A percentile compares a stretch with the other conserved stretches of the same genome.
Evolutionary conservation across 495 filamentous ascomycete genomes (phyloP).

Genomic region (Clavariopsis aquatica): DNA sequence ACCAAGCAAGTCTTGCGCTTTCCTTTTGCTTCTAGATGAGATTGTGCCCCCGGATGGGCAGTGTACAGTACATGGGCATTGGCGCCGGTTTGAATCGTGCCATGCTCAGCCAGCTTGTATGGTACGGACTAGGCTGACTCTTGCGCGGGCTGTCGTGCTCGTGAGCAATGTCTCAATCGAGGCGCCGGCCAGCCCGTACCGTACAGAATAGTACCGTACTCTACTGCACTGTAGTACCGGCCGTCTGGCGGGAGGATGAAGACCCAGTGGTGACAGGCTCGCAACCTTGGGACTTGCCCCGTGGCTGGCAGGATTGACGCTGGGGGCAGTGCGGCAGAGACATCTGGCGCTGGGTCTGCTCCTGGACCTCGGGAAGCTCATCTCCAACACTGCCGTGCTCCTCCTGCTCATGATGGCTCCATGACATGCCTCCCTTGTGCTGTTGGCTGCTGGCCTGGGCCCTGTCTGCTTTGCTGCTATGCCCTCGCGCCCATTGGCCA

Average conservation of each 20-base stretch:
- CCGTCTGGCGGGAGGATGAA: not conserved
- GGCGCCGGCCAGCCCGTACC: no score
- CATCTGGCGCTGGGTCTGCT: no score
- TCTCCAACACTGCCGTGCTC: not conserved
- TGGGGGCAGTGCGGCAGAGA: not conserved
- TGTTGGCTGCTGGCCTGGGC: not conserved
- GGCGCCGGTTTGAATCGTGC: no score
- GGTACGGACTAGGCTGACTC: no score
- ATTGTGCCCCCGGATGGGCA: not conserved
- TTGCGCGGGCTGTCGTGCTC: no score
- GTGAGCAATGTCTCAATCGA: no score
- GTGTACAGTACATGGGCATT: no score
- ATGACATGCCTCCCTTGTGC: not conserved
- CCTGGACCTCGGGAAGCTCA: not conserved
- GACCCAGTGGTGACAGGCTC: not conserved
- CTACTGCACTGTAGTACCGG: no score
- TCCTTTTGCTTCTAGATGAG: not conserved
- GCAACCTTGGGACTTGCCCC: not conserved
- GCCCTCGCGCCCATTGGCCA: constrained; percentile 16
- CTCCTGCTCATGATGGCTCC: not conserved
- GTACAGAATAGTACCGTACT: no score
- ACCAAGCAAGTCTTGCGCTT: not conserved
- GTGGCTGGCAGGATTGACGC: not conserved
- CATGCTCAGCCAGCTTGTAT: no score
- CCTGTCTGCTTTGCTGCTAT: not conserved